Evolutionary conservation across 2,329 filamentous ascomycete genomes (phyloP).

Genomic region (Diaporthe citrichinensis): DNA sequence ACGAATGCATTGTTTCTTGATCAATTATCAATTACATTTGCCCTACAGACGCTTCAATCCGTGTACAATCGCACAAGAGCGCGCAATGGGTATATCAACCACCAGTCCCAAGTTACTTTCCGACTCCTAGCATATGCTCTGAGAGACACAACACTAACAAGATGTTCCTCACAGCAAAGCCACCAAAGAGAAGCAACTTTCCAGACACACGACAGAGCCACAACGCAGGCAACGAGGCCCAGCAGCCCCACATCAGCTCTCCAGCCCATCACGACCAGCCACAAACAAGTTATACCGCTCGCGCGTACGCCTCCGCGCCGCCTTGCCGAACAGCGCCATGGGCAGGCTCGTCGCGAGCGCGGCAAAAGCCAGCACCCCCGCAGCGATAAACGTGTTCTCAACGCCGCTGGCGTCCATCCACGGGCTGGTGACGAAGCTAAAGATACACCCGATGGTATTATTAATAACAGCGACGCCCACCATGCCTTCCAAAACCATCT

Average conservation of each 20-base stretch:
- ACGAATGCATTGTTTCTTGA: not conserved
- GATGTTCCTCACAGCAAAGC: not conserved
- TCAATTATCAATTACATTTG: not conserved
- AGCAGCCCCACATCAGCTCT: not conserved
- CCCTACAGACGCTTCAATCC: not conserved
- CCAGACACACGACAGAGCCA: not conserved
- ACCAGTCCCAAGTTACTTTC: not conserved
- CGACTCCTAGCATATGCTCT: not conserved
- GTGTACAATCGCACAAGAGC: not conserved
- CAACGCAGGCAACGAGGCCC: not conserved
- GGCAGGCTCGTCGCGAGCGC: constrained; percentile 65
- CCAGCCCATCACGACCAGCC: constrained; percentile 59
- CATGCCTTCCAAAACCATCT: constrained; percentile 63
- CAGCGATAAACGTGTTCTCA: constrained; percentile 49
- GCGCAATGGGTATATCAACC: constrained; percentile 28
- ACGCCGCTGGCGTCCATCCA: constrained; percentile 40
- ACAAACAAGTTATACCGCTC: constrained; percentile 61
- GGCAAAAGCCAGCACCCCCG: constrained; percentile 64
- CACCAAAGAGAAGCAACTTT: not conserved
- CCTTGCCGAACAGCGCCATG: constrained; percentile 69
- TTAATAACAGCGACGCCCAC: constrained; percentile 61
- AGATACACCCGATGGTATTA: constrained; percentile 40
- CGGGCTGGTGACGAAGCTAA: constrained; percentile 40
- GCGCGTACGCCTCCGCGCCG: constrained; percentile 62
- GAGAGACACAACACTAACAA: not conserved